Evolutionary conservation across 1,139 yeast species (phyloP).

Genomic region (Yamadazyma buinensis): DNA sequence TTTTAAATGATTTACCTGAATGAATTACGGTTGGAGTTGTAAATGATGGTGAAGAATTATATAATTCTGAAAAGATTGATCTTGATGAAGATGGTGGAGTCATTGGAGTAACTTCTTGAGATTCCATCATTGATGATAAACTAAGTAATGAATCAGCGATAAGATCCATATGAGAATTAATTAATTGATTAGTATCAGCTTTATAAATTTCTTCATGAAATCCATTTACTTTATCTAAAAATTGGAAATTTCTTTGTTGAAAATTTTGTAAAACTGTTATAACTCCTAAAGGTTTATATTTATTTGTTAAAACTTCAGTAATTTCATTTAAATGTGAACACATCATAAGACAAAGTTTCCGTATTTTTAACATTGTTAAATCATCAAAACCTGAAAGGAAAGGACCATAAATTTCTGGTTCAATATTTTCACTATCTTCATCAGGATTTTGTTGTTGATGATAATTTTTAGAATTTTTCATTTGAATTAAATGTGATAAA

Average conservation of each 20-base stretch:
- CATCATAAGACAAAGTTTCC: constrained; percentile 44
- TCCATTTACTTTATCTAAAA: constrained; percentile 1
- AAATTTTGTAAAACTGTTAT: neutral
- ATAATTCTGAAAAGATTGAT: constrained; percentile 13
- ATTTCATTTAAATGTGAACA: constrained; percentile 43
- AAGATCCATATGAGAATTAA: constrained; percentile 3
- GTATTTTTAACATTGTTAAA: constrained; percentile 37
- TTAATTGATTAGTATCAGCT: constrained; percentile 1
- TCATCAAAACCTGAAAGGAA: constrained; percentile 51
- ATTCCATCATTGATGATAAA: neutral
- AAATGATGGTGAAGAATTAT: constrained; percentile 13
- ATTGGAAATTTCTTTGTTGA: neutral
- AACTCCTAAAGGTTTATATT: constrained; percentile 46
- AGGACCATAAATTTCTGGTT: constrained; percentile 44
- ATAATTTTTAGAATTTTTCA: neutral
- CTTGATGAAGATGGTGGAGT: constrained; percentile 16
- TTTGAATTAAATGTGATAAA: constrained; percentile 16
- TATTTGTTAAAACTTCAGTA: constrained; percentile 54
- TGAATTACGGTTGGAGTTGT: constrained; percentile 9
- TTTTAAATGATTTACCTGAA: neutral
- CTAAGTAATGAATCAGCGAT: constrained; percentile 6
- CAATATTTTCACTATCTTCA: constrained; percentile 31
- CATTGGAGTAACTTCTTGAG: constrained; percentile 9
- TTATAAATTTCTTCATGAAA: neutral
- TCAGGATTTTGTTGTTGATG: constrained; percentile 3